Evolutionary conservation across 306 rosid genomes (phyloP).

Genomic region (Astragalus membranaceus): DNA sequence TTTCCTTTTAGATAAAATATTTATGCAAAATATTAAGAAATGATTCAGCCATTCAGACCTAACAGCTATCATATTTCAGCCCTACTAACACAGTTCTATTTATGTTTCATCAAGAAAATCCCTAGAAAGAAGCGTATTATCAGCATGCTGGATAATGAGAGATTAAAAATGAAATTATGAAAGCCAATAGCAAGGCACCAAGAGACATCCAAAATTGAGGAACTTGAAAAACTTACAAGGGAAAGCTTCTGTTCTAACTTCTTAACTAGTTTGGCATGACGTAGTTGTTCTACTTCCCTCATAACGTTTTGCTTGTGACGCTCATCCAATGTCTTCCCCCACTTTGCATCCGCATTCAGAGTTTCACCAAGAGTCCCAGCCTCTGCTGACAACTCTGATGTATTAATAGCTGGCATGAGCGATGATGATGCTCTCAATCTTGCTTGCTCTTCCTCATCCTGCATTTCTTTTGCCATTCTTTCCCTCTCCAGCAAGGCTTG

Average conservation of each 20-base stretch:
- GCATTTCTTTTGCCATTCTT: constrained; percentile 61
- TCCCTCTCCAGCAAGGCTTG: constrained; percentile 80
- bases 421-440: constrained; percentile 79
- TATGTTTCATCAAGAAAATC: background rate
- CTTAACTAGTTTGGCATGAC: constrained; percentile 56
- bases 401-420: constrained; percentile 36
- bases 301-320: constrained; percentile 51
- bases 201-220: constrained; percentile 10
- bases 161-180: background rate
- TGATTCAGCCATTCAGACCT: constrained; percentile 1
- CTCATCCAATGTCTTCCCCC: constrained; percentile 74
- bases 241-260: constrained; percentile 75
- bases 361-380: constrained; percentile 93
- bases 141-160: background rate
- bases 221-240: constrained; percentile 51
- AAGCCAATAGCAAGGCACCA: background rate
- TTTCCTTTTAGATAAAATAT: background rate
- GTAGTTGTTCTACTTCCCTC: constrained; percentile 52
- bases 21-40: background rate
- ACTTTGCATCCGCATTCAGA: constrained; percentile 83
- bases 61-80: background rate
- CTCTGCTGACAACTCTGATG: constrained; percentile 42
- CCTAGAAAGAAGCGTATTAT: background rate
- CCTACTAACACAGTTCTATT: background rate
- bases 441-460: constrained; percentile 94